A percentile compares a stretch with the other conserved stretches of the same genome.
Evolutionary conservation across 2,329 filamentous ascomycete species (phyloP).

Genomic region (Fusarium drepaniforme): DNA sequence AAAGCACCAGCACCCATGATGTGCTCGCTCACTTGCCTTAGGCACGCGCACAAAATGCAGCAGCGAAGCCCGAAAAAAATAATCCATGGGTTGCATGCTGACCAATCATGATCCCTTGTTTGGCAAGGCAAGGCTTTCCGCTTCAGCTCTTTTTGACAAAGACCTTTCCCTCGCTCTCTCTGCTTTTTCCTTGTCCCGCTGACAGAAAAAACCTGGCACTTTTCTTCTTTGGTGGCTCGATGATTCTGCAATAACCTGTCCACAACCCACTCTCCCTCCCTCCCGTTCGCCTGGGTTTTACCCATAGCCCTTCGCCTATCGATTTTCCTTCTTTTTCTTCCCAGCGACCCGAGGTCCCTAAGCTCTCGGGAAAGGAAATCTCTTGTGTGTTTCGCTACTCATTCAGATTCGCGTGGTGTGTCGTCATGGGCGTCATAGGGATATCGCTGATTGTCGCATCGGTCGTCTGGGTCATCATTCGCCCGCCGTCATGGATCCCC

Average conservation of each 20-base stretch:
- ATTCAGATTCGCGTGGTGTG: slow-evolving; percentile 3
- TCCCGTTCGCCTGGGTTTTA: background rate
- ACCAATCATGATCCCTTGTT: slow-evolving; percentile 26
- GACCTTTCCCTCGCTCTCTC: background rate
- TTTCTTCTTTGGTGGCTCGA: slow-evolving; percentile 39
- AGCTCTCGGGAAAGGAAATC: slow-evolving; percentile 12
- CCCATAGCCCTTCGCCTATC: slow-evolving; percentile 26
- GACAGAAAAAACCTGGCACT: slow-evolving; percentile 26
- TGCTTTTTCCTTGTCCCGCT: slow-evolving; percentile 33
- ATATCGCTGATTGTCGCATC: slow-evolving; percentile 73
- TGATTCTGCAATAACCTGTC: slow-evolving; percentile 46
- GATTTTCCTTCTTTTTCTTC: background rate
- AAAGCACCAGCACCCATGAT: background rate
- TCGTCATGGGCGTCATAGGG: slow-evolving; percentile 67
- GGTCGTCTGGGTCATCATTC: slow-evolving; percentile 67
- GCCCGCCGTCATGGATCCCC: slow-evolving; percentile 62
- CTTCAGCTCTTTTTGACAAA: slow-evolving; percentile 18
- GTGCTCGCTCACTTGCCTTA: background rate
- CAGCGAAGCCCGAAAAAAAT: background rate
- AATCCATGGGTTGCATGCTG: background rate
- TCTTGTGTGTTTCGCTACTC: slow-evolving; percentile 6
- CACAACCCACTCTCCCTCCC: slow-evolving; percentile 40
- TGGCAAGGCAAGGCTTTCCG: slow-evolving; percentile 24
- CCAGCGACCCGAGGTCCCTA: slow-evolving; percentile 3
- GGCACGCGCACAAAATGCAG: background rate